These are phyloP conservation scores for Penicillium mononematosum DNA, from an alignment of 495 filamentous ascomycete genomes.

Conservation along the genomic window DNA sequence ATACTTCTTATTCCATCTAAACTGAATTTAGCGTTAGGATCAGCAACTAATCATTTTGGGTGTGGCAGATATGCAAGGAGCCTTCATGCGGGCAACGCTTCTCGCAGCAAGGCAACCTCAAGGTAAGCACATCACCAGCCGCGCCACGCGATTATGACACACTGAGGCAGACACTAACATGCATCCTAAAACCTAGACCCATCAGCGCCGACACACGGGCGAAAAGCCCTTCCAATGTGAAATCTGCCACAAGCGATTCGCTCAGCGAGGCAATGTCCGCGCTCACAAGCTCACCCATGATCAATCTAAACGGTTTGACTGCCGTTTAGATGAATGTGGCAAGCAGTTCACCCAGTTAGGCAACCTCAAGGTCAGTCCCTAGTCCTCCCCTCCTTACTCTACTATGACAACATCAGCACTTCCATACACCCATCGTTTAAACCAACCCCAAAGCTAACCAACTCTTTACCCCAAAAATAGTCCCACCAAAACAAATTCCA, in stretches of 20 bases:
- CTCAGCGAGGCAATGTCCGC: constrained; percentile 81
- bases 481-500: constrained; percentile 96
- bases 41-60: constrained; percentile 7
- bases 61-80: constrained; percentile 65
- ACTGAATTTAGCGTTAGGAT: neutral
- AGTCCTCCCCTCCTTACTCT: neutral
- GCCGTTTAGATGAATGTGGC: constrained; percentile 74
- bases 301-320: constrained; percentile 74
- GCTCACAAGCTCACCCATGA: constrained; percentile 84
- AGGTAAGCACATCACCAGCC: constrained; percentile 51
- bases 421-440: neutral
- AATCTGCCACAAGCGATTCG: constrained; percentile 77
- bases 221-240: constrained; percentile 84
- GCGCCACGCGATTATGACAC: neutral
- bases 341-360: constrained; percentile 88
- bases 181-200: constrained; percentile 54
- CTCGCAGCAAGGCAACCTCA: constrained; percentile 85
- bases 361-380: constrained; percentile 70
- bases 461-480: constrained; percentile 41
- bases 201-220: constrained; percentile 82
- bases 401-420: neutral
- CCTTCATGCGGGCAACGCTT: constrained; percentile 76
- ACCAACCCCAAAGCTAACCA: constrained; percentile 6
- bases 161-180: constrained; percentile 4
- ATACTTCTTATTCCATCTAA: neutral